These are phyloP conservation scores for Trichoderma sp. DNA, from an alignment of 2,329 filamentous ascomycete genomes.

Conservation along the genomic window DNA sequence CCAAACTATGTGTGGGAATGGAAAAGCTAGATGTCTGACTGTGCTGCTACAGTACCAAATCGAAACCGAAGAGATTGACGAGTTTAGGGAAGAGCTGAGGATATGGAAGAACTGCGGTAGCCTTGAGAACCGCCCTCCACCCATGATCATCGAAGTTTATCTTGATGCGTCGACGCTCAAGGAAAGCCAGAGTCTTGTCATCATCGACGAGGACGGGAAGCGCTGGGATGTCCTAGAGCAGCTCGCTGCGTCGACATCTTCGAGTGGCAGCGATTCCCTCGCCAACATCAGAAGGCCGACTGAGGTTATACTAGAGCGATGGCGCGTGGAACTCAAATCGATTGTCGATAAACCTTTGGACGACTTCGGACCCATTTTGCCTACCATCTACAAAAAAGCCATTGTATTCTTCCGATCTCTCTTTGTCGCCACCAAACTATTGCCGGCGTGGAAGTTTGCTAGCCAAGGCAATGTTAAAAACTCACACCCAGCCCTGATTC, in stretches of 20 bases:
- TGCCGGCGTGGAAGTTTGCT: conserved; percentile 82
- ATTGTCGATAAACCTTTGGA: conserved; percentile 47
- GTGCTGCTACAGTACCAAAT: conserved; percentile 74
- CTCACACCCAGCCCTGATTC: conserved; percentile 63
- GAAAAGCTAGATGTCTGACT: background rate
- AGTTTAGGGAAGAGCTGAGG: conserved; percentile 75
- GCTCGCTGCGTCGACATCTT: conserved; percentile 61
- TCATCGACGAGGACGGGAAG: conserved; percentile 85
- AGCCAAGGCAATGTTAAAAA: conserved; percentile 71
- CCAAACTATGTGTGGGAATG: background rate
- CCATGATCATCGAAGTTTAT: conserved; percentile 87
- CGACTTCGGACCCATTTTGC: conserved; percentile 63
- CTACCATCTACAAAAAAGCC: conserved; percentile 94
- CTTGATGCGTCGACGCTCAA: conserved; percentile 77
- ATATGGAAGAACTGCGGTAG: conserved; percentile 80
- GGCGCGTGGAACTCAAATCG: conserved; percentile 75
- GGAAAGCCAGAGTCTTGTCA: conserved; percentile 80
- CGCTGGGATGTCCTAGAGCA: conserved; percentile 89
- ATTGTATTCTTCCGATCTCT: conserved; percentile 92
- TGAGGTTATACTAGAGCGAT: conserved; percentile 85
- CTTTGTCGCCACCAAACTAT: conserved; percentile 74
- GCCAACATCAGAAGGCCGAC: conserved; percentile 49
- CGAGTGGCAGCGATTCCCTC: conserved; percentile 45
- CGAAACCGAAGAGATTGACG: conserved; percentile 87
- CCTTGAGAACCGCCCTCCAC: conserved; percentile 72